Conservation (phyloP, 169 alveolate genomes). For the Plasmodium coatneyi region DNA sequence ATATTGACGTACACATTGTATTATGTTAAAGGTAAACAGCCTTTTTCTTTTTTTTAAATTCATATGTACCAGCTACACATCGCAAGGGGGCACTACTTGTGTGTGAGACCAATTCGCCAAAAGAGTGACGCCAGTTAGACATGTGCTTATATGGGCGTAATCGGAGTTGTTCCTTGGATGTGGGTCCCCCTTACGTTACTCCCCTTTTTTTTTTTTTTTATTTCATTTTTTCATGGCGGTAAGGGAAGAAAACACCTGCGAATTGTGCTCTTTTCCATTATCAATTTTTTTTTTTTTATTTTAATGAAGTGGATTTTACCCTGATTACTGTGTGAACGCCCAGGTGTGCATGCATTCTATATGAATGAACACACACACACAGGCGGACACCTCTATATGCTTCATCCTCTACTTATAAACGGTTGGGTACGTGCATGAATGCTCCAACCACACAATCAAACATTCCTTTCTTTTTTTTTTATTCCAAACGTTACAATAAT, state of each 20-base stretch:
- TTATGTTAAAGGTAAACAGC: background rate
- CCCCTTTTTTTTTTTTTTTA: background rate
- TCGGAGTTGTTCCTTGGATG: background rate
- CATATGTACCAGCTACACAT: background rate
- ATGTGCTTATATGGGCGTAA: background rate
- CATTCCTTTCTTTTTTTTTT: background rate
- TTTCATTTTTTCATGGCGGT: background rate
- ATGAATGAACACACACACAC: background rate
- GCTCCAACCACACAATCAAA: background rate
- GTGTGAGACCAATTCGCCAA: background rate
- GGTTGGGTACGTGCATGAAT: background rate
- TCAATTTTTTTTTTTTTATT: background rate
- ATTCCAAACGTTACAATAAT: background rate
- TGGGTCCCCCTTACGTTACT: background rate
- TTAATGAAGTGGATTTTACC: background rate
- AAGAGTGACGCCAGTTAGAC: background rate
- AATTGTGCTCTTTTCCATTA: background rate
- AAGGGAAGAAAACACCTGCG: background rate
- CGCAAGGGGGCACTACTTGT: background rate
- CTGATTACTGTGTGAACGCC: background rate
- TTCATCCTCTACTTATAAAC: background rate
- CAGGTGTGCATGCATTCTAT: background rate
- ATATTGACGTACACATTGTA: background rate
- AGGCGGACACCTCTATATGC: background rate
- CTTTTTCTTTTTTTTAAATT: background rate